Evolutionary conservation across 1,284 basidiomycete species (phyloP), one percentile per base, ranked within the genome.

Genomic region (Cryptococcus jaspeensis): DNA sequence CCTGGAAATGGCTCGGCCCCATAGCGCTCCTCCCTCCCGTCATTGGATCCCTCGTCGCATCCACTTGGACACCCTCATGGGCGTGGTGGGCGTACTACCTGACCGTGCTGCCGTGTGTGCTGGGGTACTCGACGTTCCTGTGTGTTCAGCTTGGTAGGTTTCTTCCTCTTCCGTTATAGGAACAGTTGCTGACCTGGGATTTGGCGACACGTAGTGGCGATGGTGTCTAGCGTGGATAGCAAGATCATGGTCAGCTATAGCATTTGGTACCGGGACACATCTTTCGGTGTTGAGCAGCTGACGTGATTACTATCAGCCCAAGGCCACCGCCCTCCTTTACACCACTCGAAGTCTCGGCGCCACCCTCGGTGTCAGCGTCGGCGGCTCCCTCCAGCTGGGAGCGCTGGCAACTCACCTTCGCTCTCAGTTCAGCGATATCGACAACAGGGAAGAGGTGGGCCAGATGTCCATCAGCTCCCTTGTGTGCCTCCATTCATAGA

Each of bases 241-340:
- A 63, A 61, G 28, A 60, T 64, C 22, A 78, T 78, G 76, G 69
- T 69, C 45, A 58, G 64, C 52, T 41, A 39, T 15, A 25, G 25
- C 18, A 13, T 18, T 8, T 25, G 11, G 16, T 3, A 22, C 35
- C 32, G 32, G 37, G 22, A n/a, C n/a, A n/a, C n/a, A 32, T 32
- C 9, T 32, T 5, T 32, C 9, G 28, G 2, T 36, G 20, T 20
- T 41, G 4, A 41, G 9, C 8, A 16, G 16, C 40, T 41, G 16
- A n/a, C 40, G 40, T 16, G 12, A 37, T 45, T 18, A 36, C 8
- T 11, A 5, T 18, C 48, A 70, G 69, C 75, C 76, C 6, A 74
- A 76, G 58, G 76, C 76, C 7, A 79, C 76, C 0, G 75, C 78
- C 9, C 56, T 78, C 28, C 63, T 75, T 8, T 79, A 77, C 62